A percentile compares a stretch with the other conserved stretches of the same genome.
These are phyloP conservation scores for Taphrina deformans DNA, from an alignment of 1,139 yeast species.

Conservation along the genomic window DNA sequence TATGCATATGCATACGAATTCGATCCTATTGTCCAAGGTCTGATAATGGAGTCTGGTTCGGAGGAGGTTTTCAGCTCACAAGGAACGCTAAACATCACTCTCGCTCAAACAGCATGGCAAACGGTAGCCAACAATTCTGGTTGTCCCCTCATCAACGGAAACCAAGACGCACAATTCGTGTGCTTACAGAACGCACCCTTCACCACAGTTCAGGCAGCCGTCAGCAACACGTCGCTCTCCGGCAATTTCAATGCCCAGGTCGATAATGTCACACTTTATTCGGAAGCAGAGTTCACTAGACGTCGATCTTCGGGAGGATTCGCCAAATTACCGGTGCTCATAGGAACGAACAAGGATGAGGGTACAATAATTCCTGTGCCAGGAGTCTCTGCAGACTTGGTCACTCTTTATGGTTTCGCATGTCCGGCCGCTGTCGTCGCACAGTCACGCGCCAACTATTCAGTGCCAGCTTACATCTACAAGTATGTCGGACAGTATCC, in stretches of 20 bases:
- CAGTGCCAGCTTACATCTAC: too few relatives aligned
- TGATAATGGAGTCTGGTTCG: constrained; percentile 2
- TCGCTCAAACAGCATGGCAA: not conserved
- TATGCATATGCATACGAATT: constrained; percentile 1
- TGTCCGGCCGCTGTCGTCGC: too few relatives aligned
- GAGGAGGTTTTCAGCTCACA: not conserved
- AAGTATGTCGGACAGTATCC: too few relatives aligned
- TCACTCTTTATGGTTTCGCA: too few relatives aligned
- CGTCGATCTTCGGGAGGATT: not conserved
- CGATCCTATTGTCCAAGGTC: constrained; percentile 1
- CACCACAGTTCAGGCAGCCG: not conserved
- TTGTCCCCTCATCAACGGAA: not conserved
- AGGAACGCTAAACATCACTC: not conserved
- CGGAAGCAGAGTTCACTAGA: not conserved
- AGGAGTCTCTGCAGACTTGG: too few relatives aligned
- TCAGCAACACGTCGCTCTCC: not conserved
- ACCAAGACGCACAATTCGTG: not conserved
- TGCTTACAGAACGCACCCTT: not conserved
- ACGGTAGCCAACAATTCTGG: not conserved
- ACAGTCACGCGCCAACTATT: too few relatives aligned
- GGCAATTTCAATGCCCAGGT: not conserved
- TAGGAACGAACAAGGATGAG: not conserved
- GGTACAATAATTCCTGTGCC: not conserved
- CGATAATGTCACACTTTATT: not conserved
- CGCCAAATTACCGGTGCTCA: not conserved